These are phyloP conservation scores for Pythium monospermum DNA, from an alignment of 352 stramenopile species.

Conservation along the genomic window DNA sequence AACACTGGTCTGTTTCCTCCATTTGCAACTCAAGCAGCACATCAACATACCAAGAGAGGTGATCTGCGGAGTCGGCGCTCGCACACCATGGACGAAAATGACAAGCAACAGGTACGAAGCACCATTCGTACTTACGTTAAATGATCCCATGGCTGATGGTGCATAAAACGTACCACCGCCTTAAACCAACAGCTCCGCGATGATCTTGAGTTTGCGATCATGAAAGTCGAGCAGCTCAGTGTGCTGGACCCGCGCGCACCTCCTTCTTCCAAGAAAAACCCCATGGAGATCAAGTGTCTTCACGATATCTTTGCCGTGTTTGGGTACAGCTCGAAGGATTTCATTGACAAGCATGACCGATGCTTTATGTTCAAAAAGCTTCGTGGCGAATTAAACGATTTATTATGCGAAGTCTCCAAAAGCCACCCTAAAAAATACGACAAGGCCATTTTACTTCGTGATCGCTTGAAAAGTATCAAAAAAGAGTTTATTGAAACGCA, in stretches of 20 bases:
- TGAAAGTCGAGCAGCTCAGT: constrained; percentile 47
- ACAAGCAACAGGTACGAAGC: constrained; percentile 56
- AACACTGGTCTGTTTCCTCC: no score
- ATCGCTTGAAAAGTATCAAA: constrained; percentile 59
- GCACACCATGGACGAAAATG: constrained; percentile 39
- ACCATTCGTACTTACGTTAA: no score
- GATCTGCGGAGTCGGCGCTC: no score
- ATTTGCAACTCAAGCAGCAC: not conserved
- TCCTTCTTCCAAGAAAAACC: constrained; percentile 32
- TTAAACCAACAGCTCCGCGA: constrained; percentile 69
- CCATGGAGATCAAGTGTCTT: constrained; percentile 63
- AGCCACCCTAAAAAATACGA: constrained; percentile 72
- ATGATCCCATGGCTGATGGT: no score
- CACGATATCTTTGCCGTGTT: constrained; percentile 70
- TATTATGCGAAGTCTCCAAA: constrained; percentile 44
- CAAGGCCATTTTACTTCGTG: constrained; percentile 58
- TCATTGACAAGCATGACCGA: constrained; percentile 70
- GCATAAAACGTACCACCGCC: no score
- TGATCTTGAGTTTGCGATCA: constrained; percentile 70
- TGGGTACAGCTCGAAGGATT: constrained; percentile 49
- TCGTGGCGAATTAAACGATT: constrained; percentile 46
- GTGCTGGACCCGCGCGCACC: constrained; percentile 43
- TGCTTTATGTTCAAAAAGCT: constrained; percentile 66
- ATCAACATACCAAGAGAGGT: no score
- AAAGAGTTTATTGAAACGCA: constrained; percentile 66